phyloP scores from a whole-genome alignment of 495 filamentous ascomycete species.

The Trichoderma gamsii region DNA sequence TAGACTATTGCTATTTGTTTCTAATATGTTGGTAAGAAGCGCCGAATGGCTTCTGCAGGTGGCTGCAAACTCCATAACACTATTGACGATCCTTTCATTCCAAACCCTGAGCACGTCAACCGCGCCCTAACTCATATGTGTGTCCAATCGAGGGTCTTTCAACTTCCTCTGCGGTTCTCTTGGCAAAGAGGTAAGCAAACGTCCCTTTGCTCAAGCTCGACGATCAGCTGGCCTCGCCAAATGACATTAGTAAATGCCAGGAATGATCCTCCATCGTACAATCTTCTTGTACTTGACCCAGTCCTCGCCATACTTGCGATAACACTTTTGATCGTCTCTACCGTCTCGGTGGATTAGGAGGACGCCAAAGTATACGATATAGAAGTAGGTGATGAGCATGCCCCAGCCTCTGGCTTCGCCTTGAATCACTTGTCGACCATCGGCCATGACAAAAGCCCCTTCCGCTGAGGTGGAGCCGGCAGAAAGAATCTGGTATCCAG shows the following conservation, averaged over 20 bases:
- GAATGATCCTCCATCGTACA: constrained; percentile 81
- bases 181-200: not conserved
- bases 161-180: not conserved
- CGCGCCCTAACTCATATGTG: not conserved
- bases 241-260: constrained; percentile 71
- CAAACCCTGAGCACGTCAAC: not conserved
- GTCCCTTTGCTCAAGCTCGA: not conserved
- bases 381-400: constrained; percentile 90
- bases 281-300: constrained; percentile 85
- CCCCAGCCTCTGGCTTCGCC: constrained; percentile 73
- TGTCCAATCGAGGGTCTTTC: not conserved
- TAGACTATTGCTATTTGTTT: not conserved
- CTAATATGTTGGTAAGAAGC: not conserved
- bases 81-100: not conserved
- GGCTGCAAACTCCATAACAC: not conserved
- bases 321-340: constrained; percentile 89
- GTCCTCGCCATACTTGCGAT: constrained; percentile 84
- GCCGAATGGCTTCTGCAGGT: not conserved
- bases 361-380: constrained; percentile 85
- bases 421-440: constrained; percentile 56
- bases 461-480: constrained; percentile 37
- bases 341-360: constrained; percentile 85
- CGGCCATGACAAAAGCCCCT: constrained; percentile 49
- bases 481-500: constrained; percentile 63
- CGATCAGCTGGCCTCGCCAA: not conserved